Evolutionary conservation across 106 monocot species (phyloP).

Genomic region (Gastrodia elata): DNA sequence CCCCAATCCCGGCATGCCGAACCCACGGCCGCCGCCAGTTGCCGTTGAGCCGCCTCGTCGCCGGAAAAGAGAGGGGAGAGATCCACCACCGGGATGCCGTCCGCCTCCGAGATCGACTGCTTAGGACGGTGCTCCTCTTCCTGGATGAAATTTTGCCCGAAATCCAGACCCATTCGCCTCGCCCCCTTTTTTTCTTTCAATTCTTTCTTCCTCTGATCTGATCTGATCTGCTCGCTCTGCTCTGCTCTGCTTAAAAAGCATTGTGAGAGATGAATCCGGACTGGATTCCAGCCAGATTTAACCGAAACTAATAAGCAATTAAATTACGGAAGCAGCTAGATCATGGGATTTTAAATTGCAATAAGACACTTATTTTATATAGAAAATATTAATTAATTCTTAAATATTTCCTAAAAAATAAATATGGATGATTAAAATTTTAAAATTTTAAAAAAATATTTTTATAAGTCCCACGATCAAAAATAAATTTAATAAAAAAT

Average conservation of each 20-base stretch:
- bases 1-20: constrained; percentile 56
- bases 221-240: too few species aligned
- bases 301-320: too few species aligned
- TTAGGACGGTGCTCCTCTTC: constrained; percentile 57
- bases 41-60: background rate
- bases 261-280: constrained; percentile 8
- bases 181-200: background rate
- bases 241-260: too few species aligned
- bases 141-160: constrained; percentile 57
- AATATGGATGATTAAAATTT: too few species aligned
- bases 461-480: too few species aligned
- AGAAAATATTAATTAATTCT: too few species aligned
- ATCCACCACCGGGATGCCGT: constrained; percentile 39
- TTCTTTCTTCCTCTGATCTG: background rate
- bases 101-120: constrained; percentile 27
- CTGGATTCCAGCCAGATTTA: background rate
- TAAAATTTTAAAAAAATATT: too few species aligned
- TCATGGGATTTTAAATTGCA: too few species aligned
- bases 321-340: too few species aligned
- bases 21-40: constrained; percentile 30
- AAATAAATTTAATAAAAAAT: too few species aligned
- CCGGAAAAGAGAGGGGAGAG: constrained; percentile 18
- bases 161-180: constrained; percentile 17
- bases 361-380: too few species aligned
- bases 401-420: too few species aligned